Conservation (phyloP, 2,329 filamentous ascomycete genomes). For the Beauveria australis region DNA sequence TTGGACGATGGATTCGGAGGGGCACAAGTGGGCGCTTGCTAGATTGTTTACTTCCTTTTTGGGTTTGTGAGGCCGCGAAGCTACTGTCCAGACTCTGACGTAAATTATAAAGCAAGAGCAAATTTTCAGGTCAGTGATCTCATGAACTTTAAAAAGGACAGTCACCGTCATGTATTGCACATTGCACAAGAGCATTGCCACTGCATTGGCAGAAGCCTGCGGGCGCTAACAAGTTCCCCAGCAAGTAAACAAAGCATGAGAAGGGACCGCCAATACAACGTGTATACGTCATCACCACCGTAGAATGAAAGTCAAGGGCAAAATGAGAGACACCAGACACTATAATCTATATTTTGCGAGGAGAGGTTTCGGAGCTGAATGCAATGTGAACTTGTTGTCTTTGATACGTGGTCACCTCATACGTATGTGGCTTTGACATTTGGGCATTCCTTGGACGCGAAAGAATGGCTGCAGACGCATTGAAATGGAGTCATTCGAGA, state of each 20-base stretch:
- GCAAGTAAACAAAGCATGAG: background rate
- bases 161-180: background rate
- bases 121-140: background rate
- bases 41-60: constrained; percentile 4
- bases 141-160: background rate
- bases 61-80: background rate
- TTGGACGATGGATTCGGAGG: background rate
- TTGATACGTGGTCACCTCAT: background rate
- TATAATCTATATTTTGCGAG: background rate
- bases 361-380: background rate
- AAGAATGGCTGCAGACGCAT: too few species aligned
- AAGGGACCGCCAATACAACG: background rate
- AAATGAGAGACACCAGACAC: background rate
- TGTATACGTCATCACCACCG: background rate
- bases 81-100: background rate
- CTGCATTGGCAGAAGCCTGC: too few species aligned
- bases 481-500: too few species aligned
- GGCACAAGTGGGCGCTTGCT: constrained; percentile 1
- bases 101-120: background rate
- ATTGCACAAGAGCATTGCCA: background rate
- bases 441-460: too few species aligned
- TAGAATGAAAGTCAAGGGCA: background rate
- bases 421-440: too few species aligned
- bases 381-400: background rate
- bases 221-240: background rate